These are phyloP conservation scores for Pseudisothecium myosuroides DNA, from an alignment of 225 moss, liverwort and hornwort genomes.

Conservation along the genomic window DNA sequence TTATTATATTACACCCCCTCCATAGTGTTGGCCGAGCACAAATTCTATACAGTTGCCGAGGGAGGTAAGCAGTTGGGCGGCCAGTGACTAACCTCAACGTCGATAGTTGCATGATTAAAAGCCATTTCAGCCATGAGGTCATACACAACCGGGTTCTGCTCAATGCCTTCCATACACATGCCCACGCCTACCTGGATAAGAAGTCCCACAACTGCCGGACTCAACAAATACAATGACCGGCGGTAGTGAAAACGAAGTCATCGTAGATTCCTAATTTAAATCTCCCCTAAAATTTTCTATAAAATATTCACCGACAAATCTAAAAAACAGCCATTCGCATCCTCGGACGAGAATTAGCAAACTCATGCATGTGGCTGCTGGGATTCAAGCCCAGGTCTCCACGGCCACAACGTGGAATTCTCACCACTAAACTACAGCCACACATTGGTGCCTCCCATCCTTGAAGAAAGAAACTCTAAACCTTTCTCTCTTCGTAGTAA, in stretches of 20 bases:
- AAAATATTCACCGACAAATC: background rate
- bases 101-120: constrained; percentile 33
- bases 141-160: constrained; percentile 91
- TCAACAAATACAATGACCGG: background rate
- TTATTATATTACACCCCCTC: background rate
- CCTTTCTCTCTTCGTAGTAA: too few relatives aligned
- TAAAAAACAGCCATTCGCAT: too few relatives aligned
- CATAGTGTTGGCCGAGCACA: background rate
- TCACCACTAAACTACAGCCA: constrained; percentile 93
- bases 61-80: background rate
- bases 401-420: constrained; percentile 86
- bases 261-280: background rate
- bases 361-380: constrained; percentile 37
- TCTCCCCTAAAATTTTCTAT: background rate
- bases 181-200: constrained; percentile 68
- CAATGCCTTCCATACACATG: constrained; percentile 98
- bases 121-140: constrained; percentile 98
- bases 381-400: constrained; percentile 84
- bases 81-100: constrained; percentile 34
- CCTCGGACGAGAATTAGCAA: background rate
- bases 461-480: background rate
- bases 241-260: background rate
- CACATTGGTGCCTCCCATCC: rapidly evolving
- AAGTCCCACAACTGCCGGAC: background rate
- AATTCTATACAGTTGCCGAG: background rate